Conservation (phyloP, 2,329 filamentous ascomycete species). For the Pseudopyricularia cyperi region DNA sequence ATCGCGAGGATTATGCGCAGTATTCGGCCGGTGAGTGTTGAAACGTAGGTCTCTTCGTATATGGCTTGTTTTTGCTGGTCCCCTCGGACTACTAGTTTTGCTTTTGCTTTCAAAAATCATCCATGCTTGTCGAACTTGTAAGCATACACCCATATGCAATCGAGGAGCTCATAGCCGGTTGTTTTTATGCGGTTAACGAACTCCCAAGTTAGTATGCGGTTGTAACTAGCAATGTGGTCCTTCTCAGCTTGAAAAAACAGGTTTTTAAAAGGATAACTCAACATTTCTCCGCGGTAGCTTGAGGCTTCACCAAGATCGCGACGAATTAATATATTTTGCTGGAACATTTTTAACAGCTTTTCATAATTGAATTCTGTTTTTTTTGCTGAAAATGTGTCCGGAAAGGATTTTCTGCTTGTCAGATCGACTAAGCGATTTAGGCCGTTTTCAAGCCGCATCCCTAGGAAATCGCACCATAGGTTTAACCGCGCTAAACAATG, state of each 20-base stretch:
- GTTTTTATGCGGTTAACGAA: background rate
- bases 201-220: background rate
- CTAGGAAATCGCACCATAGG: too few relatives aligned
- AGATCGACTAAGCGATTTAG: background rate
- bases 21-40: background rate
- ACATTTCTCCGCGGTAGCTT: background rate
- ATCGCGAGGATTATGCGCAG: background rate
- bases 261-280: background rate
- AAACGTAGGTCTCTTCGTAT: background rate
- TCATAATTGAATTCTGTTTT: background rate
- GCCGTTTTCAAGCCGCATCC: background rate
- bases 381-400: background rate
- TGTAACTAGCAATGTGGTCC: background rate
- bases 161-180: background rate
- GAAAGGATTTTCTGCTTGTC: background rate
- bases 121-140: background rate
- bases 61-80: background rate
- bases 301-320: background rate
- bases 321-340: background rate
- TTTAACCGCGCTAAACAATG: background rate
- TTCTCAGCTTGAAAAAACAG: background rate
- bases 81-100: background rate
- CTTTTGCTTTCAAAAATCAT: background rate
- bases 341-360: background rate
- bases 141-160: background rate